A percentile compares a stretch with the other conserved stretches of the same genome.
Conservation (phyloP, 1,139 yeast genomes). For the Yamadazyma songkhlaensis region DNA sequence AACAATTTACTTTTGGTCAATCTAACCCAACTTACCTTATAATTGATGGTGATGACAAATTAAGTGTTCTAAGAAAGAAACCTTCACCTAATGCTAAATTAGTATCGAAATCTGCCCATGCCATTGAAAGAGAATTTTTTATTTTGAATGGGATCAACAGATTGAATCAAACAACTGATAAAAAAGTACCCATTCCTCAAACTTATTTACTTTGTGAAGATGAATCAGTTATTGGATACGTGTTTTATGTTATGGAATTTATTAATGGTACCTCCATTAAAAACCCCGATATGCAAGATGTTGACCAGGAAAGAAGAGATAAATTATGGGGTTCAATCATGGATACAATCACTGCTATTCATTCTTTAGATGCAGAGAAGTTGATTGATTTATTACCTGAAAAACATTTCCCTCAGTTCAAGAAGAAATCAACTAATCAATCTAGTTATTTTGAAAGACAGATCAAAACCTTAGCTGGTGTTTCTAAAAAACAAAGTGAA, state of each 20-base stretch:
- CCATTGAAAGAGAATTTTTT: constrained; percentile 62
- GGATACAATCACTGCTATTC: constrained; percentile 51
- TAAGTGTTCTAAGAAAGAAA: constrained; percentile 56
- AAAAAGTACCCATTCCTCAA: constrained; percentile 48
- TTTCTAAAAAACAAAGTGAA: constrained; percentile 50
- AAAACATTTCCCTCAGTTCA: constrained; percentile 46
- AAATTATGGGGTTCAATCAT: constrained; percentile 52
- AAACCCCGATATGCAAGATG: constrained; percentile 48
- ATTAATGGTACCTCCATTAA: constrained; percentile 59
- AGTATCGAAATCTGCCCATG: constrained; percentile 61
- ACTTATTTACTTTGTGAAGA: constrained; percentile 52
- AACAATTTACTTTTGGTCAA: constrained; percentile 65
- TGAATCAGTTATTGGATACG: constrained; percentile 46
- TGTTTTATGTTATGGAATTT: constrained; percentile 62
- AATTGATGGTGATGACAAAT: constrained; percentile 36
- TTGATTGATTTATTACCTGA: constrained; percentile 46
- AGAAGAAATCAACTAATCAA: constrained; percentile 16
- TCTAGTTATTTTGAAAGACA: constrained; percentile 55
- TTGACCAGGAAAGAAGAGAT: constrained; percentile 22
- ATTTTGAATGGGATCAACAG: constrained; percentile 47
- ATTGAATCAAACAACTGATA: constrained; percentile 21
- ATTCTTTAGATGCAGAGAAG: constrained; percentile 45
- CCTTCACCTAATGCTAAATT: constrained; percentile 55
- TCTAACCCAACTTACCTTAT: constrained; percentile 64
- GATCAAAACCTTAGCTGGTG: constrained; percentile 45